These are phyloP conservation scores for Turritis glabra DNA, from an alignment of 345 rosid genomes.

Conservation along the genomic window DNA sequence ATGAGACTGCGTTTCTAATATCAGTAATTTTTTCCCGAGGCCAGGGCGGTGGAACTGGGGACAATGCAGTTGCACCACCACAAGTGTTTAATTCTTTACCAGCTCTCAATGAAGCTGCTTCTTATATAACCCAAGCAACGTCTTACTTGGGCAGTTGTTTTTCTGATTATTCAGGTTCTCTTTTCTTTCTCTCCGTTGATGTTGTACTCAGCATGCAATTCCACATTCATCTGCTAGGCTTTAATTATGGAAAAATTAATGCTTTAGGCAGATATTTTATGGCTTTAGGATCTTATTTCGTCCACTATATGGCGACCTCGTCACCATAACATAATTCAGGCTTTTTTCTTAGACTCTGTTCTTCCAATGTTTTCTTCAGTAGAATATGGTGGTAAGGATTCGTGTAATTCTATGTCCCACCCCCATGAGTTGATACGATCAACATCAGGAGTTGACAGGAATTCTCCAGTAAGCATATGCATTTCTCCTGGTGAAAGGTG, in stretches of 20 bases:
- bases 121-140: slow-evolving; percentile 60
- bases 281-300: not conserved
- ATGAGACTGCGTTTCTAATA: slow-evolving; percentile 14
- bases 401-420: slow-evolving; percentile 41
- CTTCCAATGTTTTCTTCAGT: slow-evolving; percentile 38
- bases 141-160: slow-evolving; percentile 58
- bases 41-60: slow-evolving; percentile 33
- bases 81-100: slow-evolving; percentile 51
- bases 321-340: not conserved
- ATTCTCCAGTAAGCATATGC: slow-evolving; percentile 38
- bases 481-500: slow-evolving; percentile 45
- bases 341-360: slow-evolving; percentile 14
- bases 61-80: slow-evolving; percentile 42
- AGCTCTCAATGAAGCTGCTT: slow-evolving; percentile 56
- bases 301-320: not conserved
- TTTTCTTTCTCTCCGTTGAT: slow-evolving; percentile 11
- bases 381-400: slow-evolving; percentile 56
- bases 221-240: not conserved
- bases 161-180: slow-evolving; percentile 54
- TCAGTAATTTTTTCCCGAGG: slow-evolving; percentile 5
- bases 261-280: not conserved
- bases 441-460: slow-evolving; percentile 43
- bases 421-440: slow-evolving; percentile 59
- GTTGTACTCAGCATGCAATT: not conserved
- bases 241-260: not conserved